phyloP scores from a whole-genome alignment of 768 basidiomycete species.

The Kondoa malvinella region DNA sequence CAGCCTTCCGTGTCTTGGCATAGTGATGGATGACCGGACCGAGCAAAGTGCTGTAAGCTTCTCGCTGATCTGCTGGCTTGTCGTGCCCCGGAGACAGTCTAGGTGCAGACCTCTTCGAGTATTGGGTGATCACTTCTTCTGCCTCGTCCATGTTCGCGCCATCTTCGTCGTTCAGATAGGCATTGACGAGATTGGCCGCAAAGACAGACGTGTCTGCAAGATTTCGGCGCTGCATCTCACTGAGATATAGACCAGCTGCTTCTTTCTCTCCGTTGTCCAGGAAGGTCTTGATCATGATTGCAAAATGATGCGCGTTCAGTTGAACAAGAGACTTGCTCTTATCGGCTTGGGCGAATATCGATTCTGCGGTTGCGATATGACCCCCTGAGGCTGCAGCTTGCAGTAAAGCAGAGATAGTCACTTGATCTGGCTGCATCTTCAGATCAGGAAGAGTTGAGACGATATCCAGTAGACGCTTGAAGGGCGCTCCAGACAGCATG shows the following conservation, averaged over 20 bases:
- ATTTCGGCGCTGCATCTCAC: slow-evolving; percentile 51
- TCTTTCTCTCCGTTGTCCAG: slow-evolving; percentile 41
- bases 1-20: neutral
- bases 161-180: no score
- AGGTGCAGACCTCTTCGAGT: no score
- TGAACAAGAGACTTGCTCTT: neutral
- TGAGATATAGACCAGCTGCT: slow-evolving; percentile 49
- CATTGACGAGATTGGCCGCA: no score
- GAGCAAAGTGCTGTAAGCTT: neutral
- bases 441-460: slow-evolving; percentile 34
- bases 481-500: slow-evolving; percentile 31
- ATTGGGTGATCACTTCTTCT: no score
- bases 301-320: slow-evolving; percentile 38
- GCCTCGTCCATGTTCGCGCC: no score
- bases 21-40: neutral
- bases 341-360: neutral
- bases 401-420: slow-evolving; percentile 6
- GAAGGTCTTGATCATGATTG: slow-evolving; percentile 58
- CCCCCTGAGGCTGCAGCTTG: slow-evolving; percentile 6
- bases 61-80: slow-evolving; percentile 8
- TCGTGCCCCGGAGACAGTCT: slow-evolving; percentile 23
- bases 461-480: slow-evolving; percentile 32
- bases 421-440: slow-evolving; percentile 23
- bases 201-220: slow-evolving; percentile 54
- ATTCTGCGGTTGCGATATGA: neutral